Evolutionary conservation across 805 yeast species (phyloP), one percentile per base, ranked within the genome.

Genomic region (Dipodascus geniculatus): DNA sequence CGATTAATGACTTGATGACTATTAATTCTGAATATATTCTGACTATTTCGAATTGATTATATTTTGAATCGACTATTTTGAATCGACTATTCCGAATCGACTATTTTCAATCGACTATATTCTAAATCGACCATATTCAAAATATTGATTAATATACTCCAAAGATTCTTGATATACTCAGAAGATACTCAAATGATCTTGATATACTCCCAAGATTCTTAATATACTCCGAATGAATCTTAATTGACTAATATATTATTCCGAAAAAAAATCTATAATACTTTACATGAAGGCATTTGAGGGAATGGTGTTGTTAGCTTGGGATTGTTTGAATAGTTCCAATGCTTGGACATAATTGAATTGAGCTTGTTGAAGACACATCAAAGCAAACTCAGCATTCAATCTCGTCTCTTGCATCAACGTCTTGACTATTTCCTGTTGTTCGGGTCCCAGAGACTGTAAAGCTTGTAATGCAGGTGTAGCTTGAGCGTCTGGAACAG

Each of bases 301-400:
- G 19, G 87, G 87, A 38, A 82, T 71, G 42, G 67, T 64, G 3
- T 65, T 60, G 59, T 74, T 77, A 4, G 73, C 73, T n/a, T 74
- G 76, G 35, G 87, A 83, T 59, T 77, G 81, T 59, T 80, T 78
- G 69, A 91, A 91, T 54, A 86, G 82, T 48, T 74, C 75, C 14
- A 80, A 71, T 23, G 96, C 90, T 52, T 72, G 75, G 23, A 79
- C 81, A 60, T 80, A 82, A 66, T 86, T 84, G 90, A 95, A 90
- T 53, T 79, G 76, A 62, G 96, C 87, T 67, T 89, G 96, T 65
- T 88, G 89, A 54, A 89, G 83, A 42, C 93, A 75, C 85, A 90
- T 79, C 23, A 81, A 70, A 0, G 91, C 86, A 66, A 82, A 90
- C 61, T 86, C 85, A n/a, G 85, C 73, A 59, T 78, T 89, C 60